Percentiles rank a stretch among this genome's conserved stretches.
phyloP scores from a whole-genome alignment of 768 basidiomycete species.

The Hirschioporus abietinus region DNA sequence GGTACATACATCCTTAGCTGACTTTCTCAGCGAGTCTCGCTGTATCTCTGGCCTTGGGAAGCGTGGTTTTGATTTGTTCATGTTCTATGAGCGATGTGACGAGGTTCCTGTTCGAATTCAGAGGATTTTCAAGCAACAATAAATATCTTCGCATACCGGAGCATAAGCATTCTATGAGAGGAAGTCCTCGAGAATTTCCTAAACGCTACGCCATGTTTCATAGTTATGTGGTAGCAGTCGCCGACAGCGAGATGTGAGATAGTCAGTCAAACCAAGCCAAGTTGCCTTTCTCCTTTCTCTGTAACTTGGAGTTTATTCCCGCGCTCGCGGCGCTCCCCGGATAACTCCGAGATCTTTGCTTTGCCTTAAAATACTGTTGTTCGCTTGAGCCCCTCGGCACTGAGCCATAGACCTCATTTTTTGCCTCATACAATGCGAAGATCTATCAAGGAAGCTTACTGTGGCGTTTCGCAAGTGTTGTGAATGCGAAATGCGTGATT shows the following conservation, averaged over 20 bases:
- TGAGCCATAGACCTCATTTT: neutral
- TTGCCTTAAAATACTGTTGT: neutral
- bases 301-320: too few relatives aligned
- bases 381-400: neutral
- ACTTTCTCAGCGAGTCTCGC: constrained; percentile 93
- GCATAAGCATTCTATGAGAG: constrained; percentile 89
- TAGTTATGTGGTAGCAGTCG: constrained; percentile 26
- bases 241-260: too few relatives aligned
- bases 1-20: constrained; percentile 5
- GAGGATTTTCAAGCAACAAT: neutral
- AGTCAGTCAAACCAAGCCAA: too few relatives aligned
- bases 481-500: neutral
- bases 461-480: neutral
- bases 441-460: neutral
- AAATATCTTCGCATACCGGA: constrained; percentile 51
- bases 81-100: constrained; percentile 93
- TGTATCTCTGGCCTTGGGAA: constrained; percentile 91
- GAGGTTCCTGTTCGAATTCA: constrained; percentile 58
- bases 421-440: neutral
- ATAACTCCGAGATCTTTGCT: too few relatives aligned
- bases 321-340: too few relatives aligned
- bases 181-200: constrained; percentile 89
- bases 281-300: neutral
- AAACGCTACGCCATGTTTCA: constrained; percentile 95
- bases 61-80: constrained; percentile 92